Base-by-base conservation (phyloP, 2,329 filamentous ascomycete species). In the Botrytis cinerea region DNA sequence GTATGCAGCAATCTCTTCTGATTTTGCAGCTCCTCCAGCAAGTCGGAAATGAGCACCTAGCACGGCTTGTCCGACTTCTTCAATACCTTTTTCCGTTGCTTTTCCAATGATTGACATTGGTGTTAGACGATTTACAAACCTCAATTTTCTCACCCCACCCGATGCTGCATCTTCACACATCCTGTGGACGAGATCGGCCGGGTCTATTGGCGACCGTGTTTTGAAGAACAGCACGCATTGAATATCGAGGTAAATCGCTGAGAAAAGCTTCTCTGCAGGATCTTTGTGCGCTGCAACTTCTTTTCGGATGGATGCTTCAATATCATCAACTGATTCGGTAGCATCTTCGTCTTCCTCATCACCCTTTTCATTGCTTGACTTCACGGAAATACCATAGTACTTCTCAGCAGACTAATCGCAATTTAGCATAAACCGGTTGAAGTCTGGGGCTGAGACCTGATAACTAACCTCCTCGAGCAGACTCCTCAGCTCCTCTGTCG, bases 221-320 rank as follows among this genome's bases (percentile, higher is more conserved):
- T 87, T 88, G 82, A 90, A 85, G 80, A 91, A 92, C 75, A 91
- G 83, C 62, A 91, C 83, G 74, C 89, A 92, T 74, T 89, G 88
- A n/a, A 91, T 83, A 64, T 85, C 85, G 63, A 89, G 83, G 61
- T 84, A 84, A 48, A 91, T 82, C 4, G 87, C 82, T 25, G 84
- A 84, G 77, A 91, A 90, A 25, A 83, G 78, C 73, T 85, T 83
- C 40, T 68, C 81, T 82, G 71, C 80, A n/a, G 79, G 79, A 45
- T 82, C 78, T 57, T 81, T 81, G 43, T 83, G 79, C 3, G 84
- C 85, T 43, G 86, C 87, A n/a, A 96, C 82, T 82, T 96, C 93
- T 79, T 89, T 90, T 77, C 89, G 81, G 77, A 96, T 93, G 43
- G 90, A 87, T 8, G 88, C 86, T 80, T 94, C 93, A 77, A 96